A percentile compares a stretch with the other conserved stretches of the same genome.
Evolutionary conservation across 176 grass and related monocot genomes (phyloP).

Genomic region (Carex scoparia): DNA sequence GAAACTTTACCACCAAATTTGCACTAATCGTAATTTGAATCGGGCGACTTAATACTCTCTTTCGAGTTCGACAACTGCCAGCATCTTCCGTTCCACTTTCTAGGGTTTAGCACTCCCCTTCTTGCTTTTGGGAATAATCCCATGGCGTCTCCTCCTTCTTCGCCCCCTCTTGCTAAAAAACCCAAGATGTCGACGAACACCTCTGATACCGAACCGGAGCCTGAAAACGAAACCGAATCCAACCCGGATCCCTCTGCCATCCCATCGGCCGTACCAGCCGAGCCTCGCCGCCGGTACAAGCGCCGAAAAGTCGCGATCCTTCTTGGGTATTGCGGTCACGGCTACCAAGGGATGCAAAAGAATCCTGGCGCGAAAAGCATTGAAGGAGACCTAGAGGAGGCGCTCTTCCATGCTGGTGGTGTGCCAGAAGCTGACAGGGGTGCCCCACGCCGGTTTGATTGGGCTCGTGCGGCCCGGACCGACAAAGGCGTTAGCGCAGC

Average conservation of each 20-base stretch:
- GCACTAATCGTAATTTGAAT: background rate
- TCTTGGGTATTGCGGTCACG: constrained; percentile 76
- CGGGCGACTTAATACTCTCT: background rate
- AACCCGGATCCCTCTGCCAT: background rate
- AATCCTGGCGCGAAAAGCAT: constrained; percentile 90
- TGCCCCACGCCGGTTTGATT: constrained; percentile 57
- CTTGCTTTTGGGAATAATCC: background rate
- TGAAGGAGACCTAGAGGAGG: constrained; percentile 93
- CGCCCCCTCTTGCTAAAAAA: constrained; percentile 56
- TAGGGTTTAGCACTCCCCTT: background rate
- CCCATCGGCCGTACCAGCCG: constrained; percentile 20
- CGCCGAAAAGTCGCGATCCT: constrained; percentile 91
- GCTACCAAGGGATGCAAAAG: constrained; percentile 99
- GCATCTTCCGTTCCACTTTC: background rate
- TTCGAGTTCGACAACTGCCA: too few species aligned
- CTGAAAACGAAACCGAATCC: background rate
- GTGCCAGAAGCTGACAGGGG: constrained; percentile 58
- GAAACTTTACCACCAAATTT: background rate
- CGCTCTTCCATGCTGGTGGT: constrained; percentile 66
- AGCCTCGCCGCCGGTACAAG: constrained; percentile 64
- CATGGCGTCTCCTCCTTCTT: constrained; percentile 52
- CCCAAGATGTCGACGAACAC: constrained; percentile 61
- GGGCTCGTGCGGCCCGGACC: constrained; percentile 80
- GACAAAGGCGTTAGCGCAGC: constrained; percentile 91
- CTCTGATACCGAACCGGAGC: constrained; percentile 40